Conservation (phyloP, 1,139 yeast genomes). For the Pichia sp. region DNA sequence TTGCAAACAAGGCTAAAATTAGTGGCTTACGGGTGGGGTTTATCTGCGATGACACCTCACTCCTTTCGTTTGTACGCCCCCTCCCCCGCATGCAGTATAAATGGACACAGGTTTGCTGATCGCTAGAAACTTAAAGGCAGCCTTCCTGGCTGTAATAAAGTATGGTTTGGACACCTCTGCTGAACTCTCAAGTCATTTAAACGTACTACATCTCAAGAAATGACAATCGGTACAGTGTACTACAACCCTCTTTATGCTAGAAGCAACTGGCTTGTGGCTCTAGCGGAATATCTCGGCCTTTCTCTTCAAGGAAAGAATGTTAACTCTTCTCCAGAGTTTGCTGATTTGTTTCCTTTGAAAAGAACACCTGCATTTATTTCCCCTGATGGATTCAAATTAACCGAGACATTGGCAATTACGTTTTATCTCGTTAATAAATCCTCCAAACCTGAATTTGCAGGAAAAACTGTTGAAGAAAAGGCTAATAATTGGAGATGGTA, state of each 20-base stretch:
- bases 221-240: slow-evolving; percentile 24
- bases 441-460: slow-evolving; percentile 17
- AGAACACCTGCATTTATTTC: slow-evolving; percentile 34
- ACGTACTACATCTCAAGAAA: too few relatives aligned
- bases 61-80: too few relatives aligned
- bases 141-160: too few relatives aligned
- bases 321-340: not conserved
- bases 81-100: too few relatives aligned
- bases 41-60: too few relatives aligned
- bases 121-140: too few relatives aligned
- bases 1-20: too few relatives aligned
- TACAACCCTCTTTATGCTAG: slow-evolving; percentile 22
- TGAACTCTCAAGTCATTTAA: too few relatives aligned
- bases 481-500: slow-evolving; percentile 31
- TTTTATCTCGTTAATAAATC: slow-evolving; percentile 27
- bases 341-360: slow-evolving; percentile 30
- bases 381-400: slow-evolving; percentile 27
- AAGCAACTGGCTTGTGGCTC: slow-evolving; percentile 21
- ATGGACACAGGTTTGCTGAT: too few relatives aligned
- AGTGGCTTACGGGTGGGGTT: too few relatives aligned
- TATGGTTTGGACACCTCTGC: too few relatives aligned
- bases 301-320: slow-evolving; percentile 39
- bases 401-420: slow-evolving; percentile 31
- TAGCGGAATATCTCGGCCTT: slow-evolving; percentile 31
- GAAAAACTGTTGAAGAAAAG: slow-evolving; percentile 26